Base-by-base conservation (phyloP, 2,329 filamentous ascomycete species). In the Dactylellina haptotyla region DNA sequence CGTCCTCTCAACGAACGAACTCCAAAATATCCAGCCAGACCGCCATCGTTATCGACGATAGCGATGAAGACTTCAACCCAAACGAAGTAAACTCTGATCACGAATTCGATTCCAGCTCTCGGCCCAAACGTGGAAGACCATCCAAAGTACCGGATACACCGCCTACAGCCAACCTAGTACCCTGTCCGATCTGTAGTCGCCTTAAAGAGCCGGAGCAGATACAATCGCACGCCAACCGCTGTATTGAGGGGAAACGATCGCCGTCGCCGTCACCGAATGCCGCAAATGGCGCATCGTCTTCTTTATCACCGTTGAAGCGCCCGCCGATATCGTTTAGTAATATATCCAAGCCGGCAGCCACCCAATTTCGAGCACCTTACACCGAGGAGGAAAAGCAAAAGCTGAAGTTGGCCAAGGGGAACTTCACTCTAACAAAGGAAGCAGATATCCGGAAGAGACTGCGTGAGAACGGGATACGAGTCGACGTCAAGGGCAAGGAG, bases 341-440 rank as follows among this genome's bases (percentile, higher is more conserved):
- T n/a, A 16, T 63, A 28, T 25, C 51, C 2, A 53, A 48, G 20
- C 48, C 48, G 12, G 10, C 28, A 14, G 16, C 26, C 23, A 48
- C 45, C 41, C 58, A 58, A 53, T 45, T 46, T n/a, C 10, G 77
- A 78, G 25, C 76, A 77, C 12, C 80, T 75, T 18, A 75, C 62
- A 30, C 66, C 75, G 18, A 82, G 82, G 76, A 82, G 80, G 69
- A 69, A n/a, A 75, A 53, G 39, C 20, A 37, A 9, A 64, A 25
- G 30, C 43, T 69, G 2, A 58, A 81, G 32, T 83, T 83, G 20
- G 90, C 95, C 0, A 87, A 91, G 8, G 84, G 97, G 16, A 95
- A 92, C 78, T 98, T 97, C 80, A 90, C 89, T 20, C 86, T 97
- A 79, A 82, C 97, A n/a, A 96, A 90, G 79, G 94, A 98, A 20